phyloP scores from a whole-genome alignment of 2,329 filamentous ascomycete species.

The Phialophora verrucosa region DNA sequence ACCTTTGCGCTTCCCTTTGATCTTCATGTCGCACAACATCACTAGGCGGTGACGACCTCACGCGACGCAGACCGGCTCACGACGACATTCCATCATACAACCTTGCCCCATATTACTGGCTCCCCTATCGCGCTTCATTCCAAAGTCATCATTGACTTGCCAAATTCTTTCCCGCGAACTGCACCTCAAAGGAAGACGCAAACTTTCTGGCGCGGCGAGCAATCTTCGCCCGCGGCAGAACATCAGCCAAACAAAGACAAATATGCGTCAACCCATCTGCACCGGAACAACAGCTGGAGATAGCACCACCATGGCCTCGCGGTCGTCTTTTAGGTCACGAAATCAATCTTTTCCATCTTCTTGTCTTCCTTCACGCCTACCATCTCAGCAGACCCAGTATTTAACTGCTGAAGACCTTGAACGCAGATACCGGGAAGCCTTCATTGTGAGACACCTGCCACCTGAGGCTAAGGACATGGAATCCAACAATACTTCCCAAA shows the following conservation, averaged over 20 bases:
- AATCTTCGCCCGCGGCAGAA: not conserved
- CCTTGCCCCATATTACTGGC: too few relatives aligned
- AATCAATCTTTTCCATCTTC: slow-evolving; percentile 1
- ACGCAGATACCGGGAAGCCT: too few relatives aligned
- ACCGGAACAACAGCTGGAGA: slow-evolving; percentile 3
- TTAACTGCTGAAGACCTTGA: too few relatives aligned
- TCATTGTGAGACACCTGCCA: too few relatives aligned
- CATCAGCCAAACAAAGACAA: not conserved
- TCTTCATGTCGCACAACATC: not conserved
- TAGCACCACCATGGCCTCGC: not conserved
- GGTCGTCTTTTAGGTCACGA: not conserved
- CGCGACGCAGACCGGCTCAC: not conserved
- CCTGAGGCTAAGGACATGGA: too few relatives aligned
- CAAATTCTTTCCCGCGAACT: not conserved
- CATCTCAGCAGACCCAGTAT: not conserved
- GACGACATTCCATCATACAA: too few relatives aligned
- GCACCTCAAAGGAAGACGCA: not conserved
- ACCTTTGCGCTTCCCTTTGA: not conserved
- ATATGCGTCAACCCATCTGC: not conserved
- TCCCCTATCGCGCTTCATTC: not conserved
- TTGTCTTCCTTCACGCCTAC: not conserved
- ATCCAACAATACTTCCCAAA: too few relatives aligned
- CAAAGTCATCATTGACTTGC: not conserved
- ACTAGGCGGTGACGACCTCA: not conserved
- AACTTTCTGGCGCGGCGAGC: not conserved